Conservation (phyloP, 2,329 filamentous ascomycete species). For the Neopestalotiopsis sp. region DNA sequence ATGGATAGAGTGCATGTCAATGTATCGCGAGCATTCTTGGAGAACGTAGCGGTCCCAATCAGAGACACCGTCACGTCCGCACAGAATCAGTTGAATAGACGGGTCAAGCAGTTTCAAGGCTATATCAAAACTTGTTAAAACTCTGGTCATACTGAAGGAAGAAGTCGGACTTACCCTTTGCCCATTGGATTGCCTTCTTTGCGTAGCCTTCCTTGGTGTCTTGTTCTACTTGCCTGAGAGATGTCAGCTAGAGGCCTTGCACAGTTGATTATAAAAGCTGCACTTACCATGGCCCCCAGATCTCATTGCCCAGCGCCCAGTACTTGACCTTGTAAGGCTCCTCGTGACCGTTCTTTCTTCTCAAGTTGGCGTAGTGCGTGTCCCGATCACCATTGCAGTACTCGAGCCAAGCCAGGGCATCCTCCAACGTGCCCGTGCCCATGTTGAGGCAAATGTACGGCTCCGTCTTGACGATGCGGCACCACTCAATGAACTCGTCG, state of each 20-base stretch:
- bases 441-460: constrained; percentile 84
- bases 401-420: constrained; percentile 77
- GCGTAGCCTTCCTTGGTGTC: constrained; percentile 74
- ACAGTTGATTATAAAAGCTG: not conserved
- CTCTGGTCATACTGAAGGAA: not conserved
- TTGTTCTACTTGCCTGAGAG: constrained; percentile 54
- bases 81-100: constrained; percentile 72
- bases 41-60: constrained; percentile 78
- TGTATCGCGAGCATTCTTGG: constrained; percentile 69
- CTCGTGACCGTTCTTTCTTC: constrained; percentile 75
- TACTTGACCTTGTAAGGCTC: constrained; percentile 85
- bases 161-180: constrained; percentile 50
- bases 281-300: constrained; percentile 68
- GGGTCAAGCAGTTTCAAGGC: constrained; percentile 76
- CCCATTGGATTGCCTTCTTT: constrained; percentile 73
- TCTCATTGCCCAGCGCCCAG: constrained; percentile 83
- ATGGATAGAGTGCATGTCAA: constrained; percentile 84
- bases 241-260: not conserved
- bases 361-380: constrained; percentile 82
- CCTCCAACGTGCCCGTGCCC: constrained; percentile 69
- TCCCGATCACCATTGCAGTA: constrained; percentile 83
- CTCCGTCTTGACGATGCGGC: constrained; percentile 67
- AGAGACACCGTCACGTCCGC: constrained; percentile 72
- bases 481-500: constrained; percentile 86
- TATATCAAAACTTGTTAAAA: not conserved